Conservation (phyloP, 2,329 filamentous ascomycete species). For the Bisporella sp. region DNA sequence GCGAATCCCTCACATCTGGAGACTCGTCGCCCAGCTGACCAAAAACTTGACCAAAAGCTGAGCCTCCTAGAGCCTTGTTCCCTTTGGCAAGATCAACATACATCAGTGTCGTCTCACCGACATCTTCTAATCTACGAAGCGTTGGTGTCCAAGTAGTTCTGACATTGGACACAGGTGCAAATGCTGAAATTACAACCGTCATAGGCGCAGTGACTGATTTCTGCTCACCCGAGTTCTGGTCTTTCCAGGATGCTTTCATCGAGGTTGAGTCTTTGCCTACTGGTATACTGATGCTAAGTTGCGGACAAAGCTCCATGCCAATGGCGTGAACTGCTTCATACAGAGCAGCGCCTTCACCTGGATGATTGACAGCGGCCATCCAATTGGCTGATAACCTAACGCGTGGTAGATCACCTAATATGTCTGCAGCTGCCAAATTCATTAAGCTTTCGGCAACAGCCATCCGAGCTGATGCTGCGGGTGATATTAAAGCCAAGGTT, state of each 20-base stretch:
- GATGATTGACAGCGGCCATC: conserved; percentile 96
- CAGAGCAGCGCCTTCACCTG: conserved; percentile 83
- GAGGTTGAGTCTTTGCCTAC: conserved; percentile 98
- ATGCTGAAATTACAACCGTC: conserved; percentile 85
- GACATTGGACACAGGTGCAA: conserved; percentile 75
- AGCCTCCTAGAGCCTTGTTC: conserved; percentile 78
- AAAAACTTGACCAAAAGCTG: conserved; percentile 83
- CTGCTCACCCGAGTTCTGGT: conserved; percentile 53
- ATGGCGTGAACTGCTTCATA: conserved; percentile 94
- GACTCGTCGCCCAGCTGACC: conserved; percentile 77
- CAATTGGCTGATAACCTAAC: conserved; percentile 93
- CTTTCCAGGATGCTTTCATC: conserved; percentile 96
- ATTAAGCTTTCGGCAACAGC: conserved; percentile 88
- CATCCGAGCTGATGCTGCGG: conserved; percentile 90
- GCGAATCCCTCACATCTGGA: conserved; percentile 78
- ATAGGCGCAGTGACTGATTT: conserved; percentile 91
- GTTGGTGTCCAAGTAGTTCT: conserved; percentile 91
- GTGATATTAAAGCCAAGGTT: conserved; percentile 79
- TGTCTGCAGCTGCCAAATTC: conserved; percentile 80
- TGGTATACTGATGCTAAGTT: conserved; percentile 86
- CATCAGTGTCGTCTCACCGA: conserved; percentile 81
- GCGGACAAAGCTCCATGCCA: conserved; percentile 84
- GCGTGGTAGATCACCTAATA: conserved; percentile 50
- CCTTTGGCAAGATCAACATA: conserved; percentile 86
- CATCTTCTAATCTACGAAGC: conserved; percentile 73